Conservation (phyloP, 2,329 filamentous ascomycete genomes). For the Pseudogymnoascus sp. region DNA sequence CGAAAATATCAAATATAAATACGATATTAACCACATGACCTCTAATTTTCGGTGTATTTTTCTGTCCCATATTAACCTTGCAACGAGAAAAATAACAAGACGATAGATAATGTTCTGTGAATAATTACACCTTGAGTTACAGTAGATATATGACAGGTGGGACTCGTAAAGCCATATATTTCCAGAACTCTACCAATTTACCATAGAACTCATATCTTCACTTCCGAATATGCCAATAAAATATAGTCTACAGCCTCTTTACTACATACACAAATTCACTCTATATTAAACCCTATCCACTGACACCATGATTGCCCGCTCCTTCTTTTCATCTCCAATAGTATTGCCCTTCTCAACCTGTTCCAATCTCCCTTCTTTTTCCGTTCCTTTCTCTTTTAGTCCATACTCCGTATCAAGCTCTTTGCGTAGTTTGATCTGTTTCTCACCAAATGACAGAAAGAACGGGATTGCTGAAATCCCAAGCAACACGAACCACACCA, state of each 20-base stretch:
- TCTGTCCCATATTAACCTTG: no score
- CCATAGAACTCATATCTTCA: background rate
- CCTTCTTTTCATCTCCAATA: background rate
- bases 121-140: no score
- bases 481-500: slow-evolving; percentile 32
- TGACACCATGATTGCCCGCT: background rate
- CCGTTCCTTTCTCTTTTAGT: slow-evolving; percentile 23
- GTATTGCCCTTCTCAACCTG: background rate
- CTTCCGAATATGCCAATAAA: background rate
- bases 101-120: background rate
- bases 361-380: background rate
- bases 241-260: background rate
- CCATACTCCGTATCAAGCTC: slow-evolving; percentile 34
- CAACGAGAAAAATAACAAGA: no score
- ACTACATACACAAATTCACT: background rate
- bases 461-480: slow-evolving; percentile 28
- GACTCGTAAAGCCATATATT: no score
- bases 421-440: slow-evolving; percentile 30
- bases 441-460: slow-evolving; percentile 28
- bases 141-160: no score
- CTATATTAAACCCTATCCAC: background rate
- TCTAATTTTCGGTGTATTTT: background rate
- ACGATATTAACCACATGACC: background rate
- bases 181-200: background rate
- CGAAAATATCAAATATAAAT: background rate